These are phyloP conservation scores for Paramecium caudatum DNA, from an alignment of 73 alveolate species.

Conservation along the genomic window DNA sequence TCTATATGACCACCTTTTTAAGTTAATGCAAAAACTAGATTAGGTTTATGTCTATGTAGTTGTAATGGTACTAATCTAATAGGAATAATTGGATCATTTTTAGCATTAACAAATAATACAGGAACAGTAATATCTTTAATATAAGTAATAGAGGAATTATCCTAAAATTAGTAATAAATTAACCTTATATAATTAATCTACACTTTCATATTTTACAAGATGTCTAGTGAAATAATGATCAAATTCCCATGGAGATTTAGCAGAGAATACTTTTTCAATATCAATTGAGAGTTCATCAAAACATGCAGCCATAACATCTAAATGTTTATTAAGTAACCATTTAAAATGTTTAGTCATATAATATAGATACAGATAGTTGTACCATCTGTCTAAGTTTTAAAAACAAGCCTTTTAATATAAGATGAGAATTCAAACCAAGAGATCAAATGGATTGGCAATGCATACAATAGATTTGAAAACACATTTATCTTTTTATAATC, in stretches of 20 bases:
- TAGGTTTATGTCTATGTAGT: constrained; percentile 43
- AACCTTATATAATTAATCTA: constrained; percentile 56
- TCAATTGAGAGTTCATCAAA: constrained; percentile 60
- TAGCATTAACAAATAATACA: constrained; percentile 49
- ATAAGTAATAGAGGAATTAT: constrained; percentile 2
- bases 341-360: constrained; percentile 66
- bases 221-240: constrained; percentile 67
- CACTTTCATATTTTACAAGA: constrained; percentile 43
- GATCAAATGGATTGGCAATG: constrained; percentile 74
- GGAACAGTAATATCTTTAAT: constrained; percentile 64
- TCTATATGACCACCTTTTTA: constrained; percentile 75
- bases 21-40: constrained; percentile 67
- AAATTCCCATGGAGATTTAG: constrained; percentile 68
- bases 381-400: constrained; percentile 65
- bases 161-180: not conserved
- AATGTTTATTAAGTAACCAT: constrained; percentile 63
- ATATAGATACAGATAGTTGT: constrained; percentile 17
- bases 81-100: constrained; percentile 70
- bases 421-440: constrained; percentile 56
- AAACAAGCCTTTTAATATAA: constrained; percentile 29
- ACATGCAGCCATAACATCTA: constrained; percentile 60
- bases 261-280: constrained; percentile 59
- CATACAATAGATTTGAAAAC: constrained; percentile 65
- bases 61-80: constrained; percentile 23
- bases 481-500: constrained; percentile 60